phyloP scores from a whole-genome alignment of 2,329 filamentous ascomycete species.

The Arthrinium puccinioides region DNA sequence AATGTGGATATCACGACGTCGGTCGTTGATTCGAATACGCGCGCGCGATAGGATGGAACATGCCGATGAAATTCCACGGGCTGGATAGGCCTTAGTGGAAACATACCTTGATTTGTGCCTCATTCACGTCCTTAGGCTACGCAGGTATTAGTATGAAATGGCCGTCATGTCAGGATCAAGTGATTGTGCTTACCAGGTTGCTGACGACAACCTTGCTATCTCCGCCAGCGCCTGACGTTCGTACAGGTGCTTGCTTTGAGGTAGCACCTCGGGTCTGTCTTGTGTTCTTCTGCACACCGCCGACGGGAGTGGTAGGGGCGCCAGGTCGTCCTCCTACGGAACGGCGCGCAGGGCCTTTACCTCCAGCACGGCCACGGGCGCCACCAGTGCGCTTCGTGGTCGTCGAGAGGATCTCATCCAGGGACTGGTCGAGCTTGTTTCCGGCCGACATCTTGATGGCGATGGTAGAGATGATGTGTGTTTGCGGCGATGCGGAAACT shows the following conservation, averaged over 20 bases:
- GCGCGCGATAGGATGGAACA: constrained; percentile 30
- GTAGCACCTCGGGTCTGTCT: constrained; percentile 52
- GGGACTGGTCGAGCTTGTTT: constrained; percentile 93
- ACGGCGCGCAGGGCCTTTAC: constrained; percentile 42
- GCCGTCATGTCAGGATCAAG: constrained; percentile 1
- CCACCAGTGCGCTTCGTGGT: constrained; percentile 52
- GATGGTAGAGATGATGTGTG: no score
- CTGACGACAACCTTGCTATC: constrained; percentile 98
- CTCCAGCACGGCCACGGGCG: constrained; percentile 33
- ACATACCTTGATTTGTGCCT: constrained; percentile 99
- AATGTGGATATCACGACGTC: constrained; percentile 15
- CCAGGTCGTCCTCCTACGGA: constrained; percentile 46
- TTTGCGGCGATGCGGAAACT: no score
- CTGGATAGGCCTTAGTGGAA: constrained; percentile 68
- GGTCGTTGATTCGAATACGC: constrained; percentile 17
- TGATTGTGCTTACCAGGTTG: constrained; percentile 71
- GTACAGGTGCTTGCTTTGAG: constrained; percentile 57
- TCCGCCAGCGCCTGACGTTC: constrained; percentile 53
- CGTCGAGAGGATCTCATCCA: constrained; percentile 92
- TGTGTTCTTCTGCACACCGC: constrained; percentile 76
- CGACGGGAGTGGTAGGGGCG: constrained; percentile 64
- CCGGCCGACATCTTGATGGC: constrained; percentile 62
- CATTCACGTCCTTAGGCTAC: constrained; percentile 91
- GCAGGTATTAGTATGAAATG: constrained; percentile 4
- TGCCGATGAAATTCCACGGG: constrained; percentile 68